A percentile compares a stretch with the other conserved stretches of the same genome.
These are phyloP conservation scores for Tuber umbilicatum DNA, from an alignment of 495 filamentous ascomycete species.

Conservation along the genomic window DNA sequence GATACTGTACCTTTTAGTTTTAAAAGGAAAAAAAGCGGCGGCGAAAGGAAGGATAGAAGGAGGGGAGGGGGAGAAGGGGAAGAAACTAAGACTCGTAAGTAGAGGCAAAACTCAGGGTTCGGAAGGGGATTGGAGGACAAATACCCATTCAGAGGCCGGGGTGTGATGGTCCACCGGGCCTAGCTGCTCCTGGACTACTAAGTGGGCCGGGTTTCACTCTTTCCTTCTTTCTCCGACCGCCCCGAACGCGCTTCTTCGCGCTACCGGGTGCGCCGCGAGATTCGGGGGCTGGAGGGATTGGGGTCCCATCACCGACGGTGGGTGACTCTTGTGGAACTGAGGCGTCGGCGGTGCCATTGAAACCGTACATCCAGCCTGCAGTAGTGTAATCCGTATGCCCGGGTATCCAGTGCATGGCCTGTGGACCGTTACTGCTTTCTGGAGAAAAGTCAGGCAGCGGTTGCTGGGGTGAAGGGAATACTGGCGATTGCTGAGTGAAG, in stretches of 20 bases:
- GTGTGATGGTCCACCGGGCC: neutral
- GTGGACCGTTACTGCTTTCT: slow-evolving; percentile 7
- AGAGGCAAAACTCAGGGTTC: neutral
- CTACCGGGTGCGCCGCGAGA: neutral
- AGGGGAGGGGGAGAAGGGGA: neutral
- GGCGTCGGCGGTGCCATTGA: slow-evolving; percentile 5
- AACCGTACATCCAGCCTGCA: slow-evolving; percentile 39
- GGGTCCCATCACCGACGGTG: neutral
- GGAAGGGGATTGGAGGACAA: neutral
- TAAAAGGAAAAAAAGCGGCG: neutral
- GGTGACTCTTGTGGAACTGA: neutral
- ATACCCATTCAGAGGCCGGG: neutral
- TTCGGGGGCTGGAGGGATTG: neutral
- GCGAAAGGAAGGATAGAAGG: neutral
- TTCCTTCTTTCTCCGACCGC: neutral
- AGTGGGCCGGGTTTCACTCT: neutral
- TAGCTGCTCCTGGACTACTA: neutral
- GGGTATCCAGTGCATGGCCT: slow-evolving; percentile 39
- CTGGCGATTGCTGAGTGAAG: slow-evolving; percentile 28
- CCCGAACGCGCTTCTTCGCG: neutral
- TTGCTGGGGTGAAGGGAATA: slow-evolving; percentile 18
- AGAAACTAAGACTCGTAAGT: slow-evolving; percentile 3
- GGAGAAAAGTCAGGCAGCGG: neutral
- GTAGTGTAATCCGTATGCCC: slow-evolving; percentile 38
- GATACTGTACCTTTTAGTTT: neutral